phyloP scores from a whole-genome alignment of 2,329 filamentous ascomycete genomes.

The Thielaviopsis ethacetica region DNA sequence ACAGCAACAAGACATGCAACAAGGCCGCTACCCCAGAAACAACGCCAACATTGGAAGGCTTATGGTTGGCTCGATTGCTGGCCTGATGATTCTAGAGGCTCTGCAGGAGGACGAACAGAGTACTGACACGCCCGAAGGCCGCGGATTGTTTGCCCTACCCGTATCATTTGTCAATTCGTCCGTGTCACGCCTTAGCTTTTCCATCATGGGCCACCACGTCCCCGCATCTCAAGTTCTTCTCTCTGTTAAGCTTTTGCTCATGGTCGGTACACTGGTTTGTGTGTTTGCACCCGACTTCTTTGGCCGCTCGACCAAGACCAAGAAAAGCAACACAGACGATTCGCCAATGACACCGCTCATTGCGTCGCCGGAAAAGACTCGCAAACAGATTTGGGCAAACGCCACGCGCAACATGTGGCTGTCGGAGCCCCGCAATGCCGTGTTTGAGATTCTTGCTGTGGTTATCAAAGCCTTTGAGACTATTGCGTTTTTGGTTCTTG shows the following conservation, averaged over 20 bases:
- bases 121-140: slow-evolving; percentile 45
- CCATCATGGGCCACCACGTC: slow-evolving; percentile 36
- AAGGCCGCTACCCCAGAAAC: slow-evolving; percentile 33
- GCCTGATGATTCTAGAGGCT: slow-evolving; percentile 81
- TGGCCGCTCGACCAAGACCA: slow-evolving; percentile 23
- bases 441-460: slow-evolving; percentile 70
- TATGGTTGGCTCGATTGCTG: slow-evolving; percentile 84
- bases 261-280: slow-evolving; percentile 38
- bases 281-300: slow-evolving; percentile 38
- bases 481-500: slow-evolving; percentile 60
- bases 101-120: slow-evolving; percentile 50
- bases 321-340: slow-evolving; percentile 34
- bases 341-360: slow-evolving; percentile 48
- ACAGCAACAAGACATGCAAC: slow-evolving; percentile 27
- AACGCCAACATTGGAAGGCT: slow-evolving; percentile 54
- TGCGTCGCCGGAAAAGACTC: slow-evolving; percentile 68
- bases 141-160: slow-evolving; percentile 50
- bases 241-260: slow-evolving; percentile 34
- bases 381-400: slow-evolving; percentile 63
- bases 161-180: slow-evolving; percentile 36
- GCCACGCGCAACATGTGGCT: slow-evolving; percentile 88
- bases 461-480: slow-evolving; percentile 69
- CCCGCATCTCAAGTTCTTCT: slow-evolving; percentile 28
- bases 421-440: slow-evolving; percentile 60
- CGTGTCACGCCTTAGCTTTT: slow-evolving; percentile 32